Percentiles rank a stretch among this genome's conserved stretches.
These are phyloP conservation scores for Barnettozyma pratensis DNA, from an alignment of 805 yeast species.

Conservation along the genomic window DNA sequence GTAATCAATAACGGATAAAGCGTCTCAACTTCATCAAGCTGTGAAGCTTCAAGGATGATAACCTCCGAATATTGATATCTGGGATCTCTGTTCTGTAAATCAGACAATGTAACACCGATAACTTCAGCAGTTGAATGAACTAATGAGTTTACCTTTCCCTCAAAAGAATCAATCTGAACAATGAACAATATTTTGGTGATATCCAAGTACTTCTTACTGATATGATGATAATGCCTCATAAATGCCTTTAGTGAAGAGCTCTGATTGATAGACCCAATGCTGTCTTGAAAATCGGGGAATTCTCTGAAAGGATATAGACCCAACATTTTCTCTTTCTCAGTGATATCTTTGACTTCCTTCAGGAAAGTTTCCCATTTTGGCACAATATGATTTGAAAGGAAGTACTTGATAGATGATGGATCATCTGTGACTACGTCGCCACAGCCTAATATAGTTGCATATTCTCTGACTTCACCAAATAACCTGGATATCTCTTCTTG, in stretches of 20 bases:
- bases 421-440: constrained; percentile 35
- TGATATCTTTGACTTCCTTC: not conserved
- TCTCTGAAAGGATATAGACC: constrained; percentile 14
- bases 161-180: not conserved
- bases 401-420: constrained; percentile 30
- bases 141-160: not conserved
- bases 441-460: constrained; percentile 27
- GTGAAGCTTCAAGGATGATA: constrained; percentile 30
- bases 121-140: constrained; percentile 23
- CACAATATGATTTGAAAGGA: constrained; percentile 25
- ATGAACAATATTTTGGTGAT: not conserved
- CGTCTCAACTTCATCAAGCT: constrained; percentile 28
- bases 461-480: constrained; percentile 22
- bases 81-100: constrained; percentile 13
- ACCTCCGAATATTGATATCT: constrained; percentile 25
- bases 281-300: not conserved
- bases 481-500: constrained; percentile 10
- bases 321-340: not conserved
- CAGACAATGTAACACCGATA: constrained; percentile 24
- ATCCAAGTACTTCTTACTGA: not conserved
- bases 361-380: constrained; percentile 11
- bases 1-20: constrained; percentile 23
- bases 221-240: constrained; percentile 10
- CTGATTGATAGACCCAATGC: not conserved
- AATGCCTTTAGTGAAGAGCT: not conserved